Evolutionary conservation across 768 basidiomycete species (phyloP), one percentile per base, ranked within the genome.

Genomic region (Neoboletus brunneissimus): DNA sequence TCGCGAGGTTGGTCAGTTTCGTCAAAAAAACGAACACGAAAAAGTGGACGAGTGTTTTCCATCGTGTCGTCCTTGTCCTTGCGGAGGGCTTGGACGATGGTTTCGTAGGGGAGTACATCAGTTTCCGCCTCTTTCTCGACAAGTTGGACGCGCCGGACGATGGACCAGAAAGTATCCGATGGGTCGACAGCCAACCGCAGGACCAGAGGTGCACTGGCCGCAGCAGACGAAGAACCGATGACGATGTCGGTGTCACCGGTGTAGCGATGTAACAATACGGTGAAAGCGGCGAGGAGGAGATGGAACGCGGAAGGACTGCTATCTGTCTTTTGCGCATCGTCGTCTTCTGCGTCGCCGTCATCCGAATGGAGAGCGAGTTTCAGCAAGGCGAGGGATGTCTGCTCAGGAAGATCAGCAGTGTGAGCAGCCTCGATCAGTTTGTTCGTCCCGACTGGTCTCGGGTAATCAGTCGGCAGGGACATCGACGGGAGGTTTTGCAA

Each of bases 21-120:
- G 67, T 98, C 94, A 70, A 97, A 94, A 79, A 98, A 97, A n/a
- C 94, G 86, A 41, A 97, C 94, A 49, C 94, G 84, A 75, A 97
- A 98, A 27, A 98, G 78, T 5, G 89, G 89, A 2, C 76, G 71
- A 16, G 72, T 64, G 16, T 71, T 73, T 38, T 83, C 81, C 13
- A 78, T 63, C 12, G 76, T 72, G 34, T 86, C 87, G 18, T 87
- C 83, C 61, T 83, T 87, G 64, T 79, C 81, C 64, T 82, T 83
- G 53, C 79, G 81, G 49, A 97, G 75, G 10, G 85, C 88, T 45
- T 79, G 80, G 18, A 88, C 79, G 54, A 98, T 81, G 1, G 77
- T 72, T 60, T 94, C 89, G 68, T 93, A 93, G 0, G 95, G 89
- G 6, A 96, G 76, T 2, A 81, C 81, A 67, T 98, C 91, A 4